Evolutionary conservation across 2,329 filamentous ascomycete genomes (phyloP).

Genomic region (Dactylella cylindrospora): DNA sequence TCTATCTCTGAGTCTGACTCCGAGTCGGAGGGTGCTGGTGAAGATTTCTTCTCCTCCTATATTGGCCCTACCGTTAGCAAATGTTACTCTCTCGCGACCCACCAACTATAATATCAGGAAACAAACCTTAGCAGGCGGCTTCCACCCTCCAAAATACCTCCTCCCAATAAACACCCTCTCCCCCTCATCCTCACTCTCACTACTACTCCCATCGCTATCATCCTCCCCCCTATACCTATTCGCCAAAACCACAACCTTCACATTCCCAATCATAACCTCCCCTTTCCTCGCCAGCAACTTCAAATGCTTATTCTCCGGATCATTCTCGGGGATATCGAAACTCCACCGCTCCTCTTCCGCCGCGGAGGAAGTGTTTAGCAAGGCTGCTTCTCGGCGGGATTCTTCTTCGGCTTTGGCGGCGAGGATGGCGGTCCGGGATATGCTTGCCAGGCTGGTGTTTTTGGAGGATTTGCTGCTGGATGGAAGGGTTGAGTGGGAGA

Average conservation of each 20-base stretch:
- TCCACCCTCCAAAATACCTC: slow-evolving; percentile 34
- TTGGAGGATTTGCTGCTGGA: background rate
- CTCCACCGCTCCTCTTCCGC: slow-evolving; percentile 31
- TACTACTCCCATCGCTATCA: background rate
- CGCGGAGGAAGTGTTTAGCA: slow-evolving; percentile 5
- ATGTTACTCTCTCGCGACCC: too few species aligned
- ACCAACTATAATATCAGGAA: too few species aligned
- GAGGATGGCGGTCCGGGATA: slow-evolving; percentile 27
- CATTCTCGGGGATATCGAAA: slow-evolving; percentile 6
- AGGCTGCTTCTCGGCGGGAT: slow-evolving; percentile 25
- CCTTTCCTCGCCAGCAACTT: slow-evolving; percentile 21
- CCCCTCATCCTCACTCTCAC: background rate
- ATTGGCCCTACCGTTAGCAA: too few species aligned
- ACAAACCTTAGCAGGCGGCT: too few species aligned
- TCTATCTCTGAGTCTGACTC: background rate
- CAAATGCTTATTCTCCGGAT: slow-evolving; percentile 3
- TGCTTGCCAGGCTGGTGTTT: background rate
- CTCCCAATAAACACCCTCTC: background rate
- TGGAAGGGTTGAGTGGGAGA: background rate
- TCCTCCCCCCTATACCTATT: background rate
- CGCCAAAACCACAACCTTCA: slow-evolving; percentile 13
- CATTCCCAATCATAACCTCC: slow-evolving; percentile 23
- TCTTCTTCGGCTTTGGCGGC: slow-evolving; percentile 18
- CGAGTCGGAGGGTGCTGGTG: background rate
- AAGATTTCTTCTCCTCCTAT: slow-evolving; percentile 7